Evolutionary conservation across 306 rosid species (phyloP), one percentile per base, ranked within the genome.

Genomic region (Lathyrus aphaca): DNA sequence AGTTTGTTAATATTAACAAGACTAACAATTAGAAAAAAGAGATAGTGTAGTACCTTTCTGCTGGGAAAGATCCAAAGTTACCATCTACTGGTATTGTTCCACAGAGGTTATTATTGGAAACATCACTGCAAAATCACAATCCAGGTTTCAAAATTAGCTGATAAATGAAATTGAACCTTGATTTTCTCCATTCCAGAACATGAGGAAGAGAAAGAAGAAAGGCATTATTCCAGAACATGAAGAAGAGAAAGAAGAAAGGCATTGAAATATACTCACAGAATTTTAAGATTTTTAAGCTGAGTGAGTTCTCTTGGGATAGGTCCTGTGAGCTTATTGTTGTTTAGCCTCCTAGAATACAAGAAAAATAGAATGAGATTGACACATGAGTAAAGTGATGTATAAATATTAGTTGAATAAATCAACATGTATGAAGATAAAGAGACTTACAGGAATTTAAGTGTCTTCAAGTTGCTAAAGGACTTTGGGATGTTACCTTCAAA

Each of bases 51-150:
- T 81, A 87, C 99, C 99, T 87, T 83, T 84, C 87, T 82, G 81
- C 59, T 39, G 96, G 82, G 79, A 95, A 89, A 63, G 92, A 79
- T n/a, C 87, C 63, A 14, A 91, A 95, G 61, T 90, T 95, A 9
- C 99, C 99, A 77, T 95, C 92, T 43, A 89, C 87, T 13, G 99
- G 99, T 71, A 91, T 83, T 63, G 96, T 91, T 77, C 99, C 99
- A 30, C 99, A 91, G 15, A 95, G 91, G 64, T 86, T 68, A 70
- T 95, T 95, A 73, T 80, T 91, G 6, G 97, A 95, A 57, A 89
- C 95, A 74, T 95, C 99, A 70, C 99, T 95, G 89, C 70, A 86
- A 69, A 53, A 64, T 67, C 4, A 27, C 59, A 19, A 49, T 48
- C 10, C 6, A 18, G n/a, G 17, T 50, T 73, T 50, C 29, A 48